A percentile compares a stretch with the other conserved stretches of the same genome.
Evolutionary conservation across 257 asterid genomes (phyloP).

Genomic region (Hygrophila difformis): DNA sequence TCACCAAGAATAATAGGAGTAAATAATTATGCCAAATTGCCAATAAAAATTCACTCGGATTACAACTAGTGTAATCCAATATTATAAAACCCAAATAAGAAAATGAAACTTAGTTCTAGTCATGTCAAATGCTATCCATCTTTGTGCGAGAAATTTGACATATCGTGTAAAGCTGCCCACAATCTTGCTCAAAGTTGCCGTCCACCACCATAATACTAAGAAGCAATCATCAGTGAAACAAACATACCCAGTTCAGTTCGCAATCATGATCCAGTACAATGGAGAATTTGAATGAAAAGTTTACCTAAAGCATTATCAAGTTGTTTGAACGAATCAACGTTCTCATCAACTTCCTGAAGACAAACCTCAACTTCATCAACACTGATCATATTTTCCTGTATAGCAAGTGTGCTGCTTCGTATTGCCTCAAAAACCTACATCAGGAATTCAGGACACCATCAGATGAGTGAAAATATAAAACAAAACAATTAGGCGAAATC

Average conservation of each 20-base stretch:
- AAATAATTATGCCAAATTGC: too few relatives aligned
- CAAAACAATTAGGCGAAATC: neutral
- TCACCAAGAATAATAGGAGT: too few relatives aligned
- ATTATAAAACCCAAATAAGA: too few relatives aligned
- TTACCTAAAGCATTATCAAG: conserved; percentile 55
- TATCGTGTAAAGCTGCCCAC: neutral
- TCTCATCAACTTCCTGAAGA: conserved; percentile 55
- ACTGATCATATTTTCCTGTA: conserved; percentile 45
- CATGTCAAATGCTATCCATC: too few relatives aligned
- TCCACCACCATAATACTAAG: neutral
- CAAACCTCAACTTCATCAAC: conserved; percentile 60
- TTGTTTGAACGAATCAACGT: conserved; percentile 52
- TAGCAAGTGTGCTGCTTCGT: conserved; percentile 49
- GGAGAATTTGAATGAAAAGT: conserved; percentile 11
- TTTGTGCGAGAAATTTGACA: neutral
- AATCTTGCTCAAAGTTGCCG: neutral
- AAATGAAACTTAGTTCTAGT: too few relatives aligned
- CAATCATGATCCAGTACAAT: conserved; percentile 7
- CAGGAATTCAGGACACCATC: conserved; percentile 16
- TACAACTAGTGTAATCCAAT: too few relatives aligned
- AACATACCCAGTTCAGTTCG: neutral
- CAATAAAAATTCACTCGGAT: too few relatives aligned
- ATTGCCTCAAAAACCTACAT: conserved; percentile 73
- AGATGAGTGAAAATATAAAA: conserved; percentile 4
- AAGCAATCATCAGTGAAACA: neutral